Base-by-base conservation (phyloP, 108 stramenopile genomes). In the Thalassiosira profunda region DNA sequence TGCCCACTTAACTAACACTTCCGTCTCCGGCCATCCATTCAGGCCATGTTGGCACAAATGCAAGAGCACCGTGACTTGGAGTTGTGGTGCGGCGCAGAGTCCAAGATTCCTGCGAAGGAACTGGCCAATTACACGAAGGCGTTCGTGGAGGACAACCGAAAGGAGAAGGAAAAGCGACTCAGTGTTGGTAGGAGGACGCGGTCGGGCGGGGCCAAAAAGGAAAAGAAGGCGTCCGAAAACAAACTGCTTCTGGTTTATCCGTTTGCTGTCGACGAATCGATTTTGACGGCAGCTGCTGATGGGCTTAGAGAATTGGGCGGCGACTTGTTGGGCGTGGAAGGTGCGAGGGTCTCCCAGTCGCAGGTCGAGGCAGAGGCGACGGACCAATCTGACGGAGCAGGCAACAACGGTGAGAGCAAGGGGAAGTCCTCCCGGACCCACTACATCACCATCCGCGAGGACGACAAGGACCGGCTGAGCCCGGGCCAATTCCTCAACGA, bases 401-500 rank as follows among this genome's bases (percentile, higher is more conserved):
- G 36, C 20, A 51, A 65, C 30, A 30, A 46, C 10, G 31, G 37
- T 29, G 45, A 63, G 30, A 70, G 52, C 43, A 36, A 12, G 11
- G 63, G 52, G 57, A 30, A 29, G 21, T 57, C 63, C 20, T 10
- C 67, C 15, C 58, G 85, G 30, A 76, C 73, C 7, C 86, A 90
- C 49, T 77, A 76, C 48, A 58, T 87, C 37, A 86, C 84, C 14
- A 82, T 93, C 47, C 68, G 79, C 17, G 77, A 81, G 14, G 80
- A 83, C 35, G 93, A 94, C 45, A 80, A 67, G 26, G 81, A 83
- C 12, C 36, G 86, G 28, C 80, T 92, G 5, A 51, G 63, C 10
- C 87, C 88, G 14, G 75, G 67, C 4, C 84, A 90, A 49, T 94
- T 88, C 54, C 78, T 96, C 52, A 96, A 96, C 53, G 96, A 96